Evolutionary conservation across 306 rosid species (phyloP), one percentile per base, ranked within the genome.

Genomic region (Trifolium fragiferum): DNA sequence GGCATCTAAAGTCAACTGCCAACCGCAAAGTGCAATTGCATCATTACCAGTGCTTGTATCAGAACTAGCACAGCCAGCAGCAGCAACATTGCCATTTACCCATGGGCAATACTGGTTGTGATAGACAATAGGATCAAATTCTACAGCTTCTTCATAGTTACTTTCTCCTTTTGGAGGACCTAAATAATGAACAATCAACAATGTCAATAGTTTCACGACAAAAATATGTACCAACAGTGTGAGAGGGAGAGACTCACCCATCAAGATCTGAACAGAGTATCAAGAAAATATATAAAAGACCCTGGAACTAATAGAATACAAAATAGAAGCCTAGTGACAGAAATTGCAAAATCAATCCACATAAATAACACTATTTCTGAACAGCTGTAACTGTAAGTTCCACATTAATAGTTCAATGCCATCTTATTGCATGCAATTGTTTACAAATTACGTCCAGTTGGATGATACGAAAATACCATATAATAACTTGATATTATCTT

Each of bases 21-120:
- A 95, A 46, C 99, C 96, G 53, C 89, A 86, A 57, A 89, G 87
- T 65, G 98, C 97, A 80, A 90, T 53, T 53, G 79, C 81, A 82
- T 89, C 98, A 76, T 83, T 68, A 70, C 78, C 51, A 54, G 94
- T 76, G 79, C 84, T 85, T 27, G 88, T 82, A 75, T 80, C 81
- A 81, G 86, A 63, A 25, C 80, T 84, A 70, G 75, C 66, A 69
- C 90, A 73, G 66, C 98, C 99, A 84, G 99, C 98, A 76, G 96
- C 98, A 73, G 99, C 96, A 84, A 95, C 99, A 81, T 88, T 95
- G 60, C 96, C 99, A 76, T 95, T 95, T 75, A 95, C 99, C 99
- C 99, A 95, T 25, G 99, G 99, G 69, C 99, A 95, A 76, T 85
- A 89, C 66, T 90, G 95, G 84, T 89, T 92, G 93, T 95, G 99